Evolutionary conservation across 202 grass and related monocot genomes (phyloP), one percentile per base, ranked within the genome.

Genomic region (Schoenoplectus triqueter): DNA sequence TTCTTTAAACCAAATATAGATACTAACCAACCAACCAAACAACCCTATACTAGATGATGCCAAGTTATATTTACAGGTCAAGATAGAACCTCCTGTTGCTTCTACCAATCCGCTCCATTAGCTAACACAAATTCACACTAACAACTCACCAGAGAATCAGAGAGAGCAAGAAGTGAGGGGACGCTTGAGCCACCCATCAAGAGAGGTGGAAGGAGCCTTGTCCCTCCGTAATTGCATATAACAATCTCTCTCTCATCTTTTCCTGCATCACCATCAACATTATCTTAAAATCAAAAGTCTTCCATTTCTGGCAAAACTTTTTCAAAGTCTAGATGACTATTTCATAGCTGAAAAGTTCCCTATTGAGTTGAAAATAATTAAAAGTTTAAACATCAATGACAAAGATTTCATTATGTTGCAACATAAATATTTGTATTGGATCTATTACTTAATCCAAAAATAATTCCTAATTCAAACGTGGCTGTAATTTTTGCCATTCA

Each of bases 201-300:
- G 97, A 99, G 39, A 99, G 87, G 77, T 96, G 87, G 92, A 99
- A 99, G 61, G 92, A 99, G 2, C 97, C 93, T 85, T 99, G 97
- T 10, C 93, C 97, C 90, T 99, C 97, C 1, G 90, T 94, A 15
- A 99, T 99, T 0, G 97, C 97, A 4, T 99, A 99, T 42, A 99
- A 56, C 48, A 99, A 66, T 54, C 90, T 99, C 55, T 96, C 77
- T 84, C 80, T 91, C 97, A 92, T 96, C 51, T 73, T 96, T 84
- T 99, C 97, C 97, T 99, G 92, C 80, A 92, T 83, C 22, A 70
- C 15, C 45, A 67, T 51, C 7, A 68, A 83, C 15, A 10, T 83
- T 48, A 71, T 82, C 19, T 54, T 45, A 42, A 85, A 77, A 21
- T 69, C 10, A 65, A 59, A 14, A 40, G 64, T 73, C 1, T 84